A percentile compares a stretch with the other conserved stretches of the same genome.
phyloP scores from a whole-genome alignment of 2,329 filamentous ascomycete species.

The Nannizzia gypsea region DNA sequence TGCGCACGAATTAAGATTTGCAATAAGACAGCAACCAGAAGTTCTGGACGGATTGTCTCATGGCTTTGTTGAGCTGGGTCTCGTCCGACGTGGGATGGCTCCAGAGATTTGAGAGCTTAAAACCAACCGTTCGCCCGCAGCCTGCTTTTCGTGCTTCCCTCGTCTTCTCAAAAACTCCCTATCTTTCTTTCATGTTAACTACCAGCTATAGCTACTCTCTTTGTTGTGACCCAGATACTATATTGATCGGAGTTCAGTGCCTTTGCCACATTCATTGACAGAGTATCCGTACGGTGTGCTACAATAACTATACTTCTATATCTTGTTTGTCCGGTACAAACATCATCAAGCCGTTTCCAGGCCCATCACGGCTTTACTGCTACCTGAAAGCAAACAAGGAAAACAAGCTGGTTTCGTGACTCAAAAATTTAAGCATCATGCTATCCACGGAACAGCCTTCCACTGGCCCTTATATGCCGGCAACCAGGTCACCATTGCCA shows the following conservation, averaged over 20 bases:
- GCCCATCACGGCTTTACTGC: neutral
- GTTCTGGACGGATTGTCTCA: constrained; percentile 3
- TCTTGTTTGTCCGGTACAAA: constrained; percentile 3
- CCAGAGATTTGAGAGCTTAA: constrained; percentile 1
- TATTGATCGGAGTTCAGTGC: neutral
- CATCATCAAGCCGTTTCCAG: neutral
- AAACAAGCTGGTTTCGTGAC: neutral
- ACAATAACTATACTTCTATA: neutral
- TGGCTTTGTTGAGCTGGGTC: neutral
- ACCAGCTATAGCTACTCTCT: neutral
- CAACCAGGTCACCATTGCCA: neutral
- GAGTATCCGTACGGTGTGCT: neutral
- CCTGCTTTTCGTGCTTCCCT: neutral
- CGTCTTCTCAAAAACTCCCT: neutral
- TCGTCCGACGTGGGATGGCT: neutral
- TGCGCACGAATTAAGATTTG: neutral
- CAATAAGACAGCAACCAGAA: neutral
- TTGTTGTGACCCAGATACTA: neutral
- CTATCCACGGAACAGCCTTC: constrained; percentile 29
- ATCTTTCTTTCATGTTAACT: neutral
- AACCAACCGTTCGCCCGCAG: constrained; percentile 1
- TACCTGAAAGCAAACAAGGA: neutral
- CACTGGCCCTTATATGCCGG: constrained; percentile 8
- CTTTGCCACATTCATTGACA: neutral
- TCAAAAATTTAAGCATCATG: constrained; percentile 22